Base-by-base conservation (phyloP, 2,329 filamentous ascomycete genomes). In the Colletotrichum coccodes region DNA sequence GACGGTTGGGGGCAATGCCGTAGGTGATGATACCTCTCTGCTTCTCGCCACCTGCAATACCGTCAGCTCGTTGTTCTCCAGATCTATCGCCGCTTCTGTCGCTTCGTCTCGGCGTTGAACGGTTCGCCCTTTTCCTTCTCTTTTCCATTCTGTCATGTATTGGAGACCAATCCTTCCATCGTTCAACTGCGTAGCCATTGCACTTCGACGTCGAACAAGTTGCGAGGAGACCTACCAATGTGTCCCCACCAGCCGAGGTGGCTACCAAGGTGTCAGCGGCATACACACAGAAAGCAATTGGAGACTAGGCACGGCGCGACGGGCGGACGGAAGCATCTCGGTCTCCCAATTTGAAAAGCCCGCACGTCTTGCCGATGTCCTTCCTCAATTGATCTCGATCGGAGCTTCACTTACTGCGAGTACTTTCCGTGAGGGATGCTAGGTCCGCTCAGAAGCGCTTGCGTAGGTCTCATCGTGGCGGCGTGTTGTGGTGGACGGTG, bases 1-100 rank as follows among this genome's bases (percentile, higher is more conserved):
- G 95, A 80, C 93, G 92, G 89, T 99, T 98, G 74, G 92, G 84
- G 75, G 93, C 91, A 74, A 99, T 79, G 73, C 91, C 88, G 84
- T 97, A 98, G 77, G 84, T 83, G 77, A 90, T 79, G 75, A 91
- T 88, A 69, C 89, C 89, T 80, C 86, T 90, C 79, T 91, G 89
- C 80, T 86, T 86, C 79, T 83, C 78, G 75, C 85, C 84, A 78
- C 87, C 87, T 90, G 76, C 18, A 30, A 11, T 9, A 9, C 26
- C 36, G 70, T 76, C 60, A 67, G 57, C 50, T 14, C 3, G 1
- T 46, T n/a, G 9, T 52, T 34, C 53, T 46, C n/a, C n/a, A n/a
- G n/a, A 5, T 4, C 16, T 18, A 28, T 12, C 16, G 14, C 30
- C 11, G 8, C 42, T 30, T 16, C 8, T 34, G 30, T 32, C 11